phyloP scores from a whole-genome alignment of 345 rosid species.

The Mangifera indica region DNA sequence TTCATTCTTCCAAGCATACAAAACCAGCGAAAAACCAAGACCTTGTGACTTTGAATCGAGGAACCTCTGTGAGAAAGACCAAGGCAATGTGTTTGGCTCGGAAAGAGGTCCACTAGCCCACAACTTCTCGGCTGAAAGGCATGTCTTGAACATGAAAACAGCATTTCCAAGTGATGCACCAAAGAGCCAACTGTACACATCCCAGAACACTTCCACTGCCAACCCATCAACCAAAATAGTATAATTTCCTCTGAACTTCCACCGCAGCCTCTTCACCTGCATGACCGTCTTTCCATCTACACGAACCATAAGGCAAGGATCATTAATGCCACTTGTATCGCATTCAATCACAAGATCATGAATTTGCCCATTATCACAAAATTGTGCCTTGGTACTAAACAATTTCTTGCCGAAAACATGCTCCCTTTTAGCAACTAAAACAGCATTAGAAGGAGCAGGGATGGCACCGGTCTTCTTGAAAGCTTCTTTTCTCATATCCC shows the following conservation, averaged over 20 bases:
- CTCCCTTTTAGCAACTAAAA: constrained; percentile 72
- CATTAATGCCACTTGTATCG: constrained; percentile 46
- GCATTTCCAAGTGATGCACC: constrained; percentile 70
- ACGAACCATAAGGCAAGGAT: constrained; percentile 66
- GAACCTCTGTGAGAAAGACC: constrained; percentile 66
- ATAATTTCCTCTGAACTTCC: constrained; percentile 90
- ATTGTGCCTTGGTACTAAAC: constrained; percentile 66
- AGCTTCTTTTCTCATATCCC: constrained; percentile 91
- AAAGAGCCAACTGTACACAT: constrained; percentile 88
- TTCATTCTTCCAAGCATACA: constrained; percentile 94
- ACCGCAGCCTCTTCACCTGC: constrained; percentile 71
- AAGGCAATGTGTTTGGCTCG: constrained; percentile 40
- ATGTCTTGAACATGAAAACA: constrained; percentile 90
- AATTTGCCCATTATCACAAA: constrained; percentile 56
- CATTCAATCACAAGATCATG: constrained; percentile 77
- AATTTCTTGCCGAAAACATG: constrained; percentile 79
- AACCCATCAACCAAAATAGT: constrained; percentile 74
- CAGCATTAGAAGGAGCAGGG: constrained; percentile 41
- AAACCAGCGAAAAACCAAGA: constrained; percentile 71
- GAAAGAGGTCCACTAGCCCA: constrained; percentile 61
- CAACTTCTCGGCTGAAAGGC: constrained; percentile 65
- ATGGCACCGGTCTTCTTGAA: constrained; percentile 58
- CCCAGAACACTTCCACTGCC: constrained; percentile 86
- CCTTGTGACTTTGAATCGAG: constrained; percentile 59
- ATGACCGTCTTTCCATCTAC: constrained; percentile 75